Conservation (phyloP, 768 basidiomycete species). For the Tricholoma furcatifolium region DNA sequence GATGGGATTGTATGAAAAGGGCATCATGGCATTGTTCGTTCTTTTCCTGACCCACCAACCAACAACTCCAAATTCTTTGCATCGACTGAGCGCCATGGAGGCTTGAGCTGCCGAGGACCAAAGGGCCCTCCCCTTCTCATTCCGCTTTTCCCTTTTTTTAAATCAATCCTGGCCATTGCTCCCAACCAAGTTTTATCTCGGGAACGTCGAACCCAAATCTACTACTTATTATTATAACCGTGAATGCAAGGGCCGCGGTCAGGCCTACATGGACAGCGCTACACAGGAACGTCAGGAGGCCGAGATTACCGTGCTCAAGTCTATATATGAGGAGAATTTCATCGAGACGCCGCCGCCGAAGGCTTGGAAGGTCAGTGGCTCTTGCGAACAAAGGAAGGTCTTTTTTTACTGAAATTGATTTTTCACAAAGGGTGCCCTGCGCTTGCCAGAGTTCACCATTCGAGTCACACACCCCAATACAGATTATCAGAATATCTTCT, state of each 20-base stretch:
- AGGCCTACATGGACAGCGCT: slow-evolving; percentile 59
- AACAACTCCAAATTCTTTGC: slow-evolving; percentile 4
- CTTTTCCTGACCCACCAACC: slow-evolving; percentile 9
- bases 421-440: slow-evolving; percentile 53
- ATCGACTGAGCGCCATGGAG: slow-evolving; percentile 46
- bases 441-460: slow-evolving; percentile 76
- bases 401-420: slow-evolving; percentile 7
- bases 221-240: slow-evolving; percentile 14
- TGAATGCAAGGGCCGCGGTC: slow-evolving; percentile 19
- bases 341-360: slow-evolving; percentile 70
- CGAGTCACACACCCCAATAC: slow-evolving; percentile 66
- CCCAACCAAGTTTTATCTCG: slow-evolving; percentile 17
- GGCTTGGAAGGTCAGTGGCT: slow-evolving; percentile 71
- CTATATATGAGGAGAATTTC: slow-evolving; percentile 81
- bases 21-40: background rate
- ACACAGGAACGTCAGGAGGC: slow-evolving; percentile 61
- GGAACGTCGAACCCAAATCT: slow-evolving; percentile 21
- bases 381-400: background rate
- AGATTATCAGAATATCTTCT: slow-evolving; percentile 46
- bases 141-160: slow-evolving; percentile 37
- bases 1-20: background rate
- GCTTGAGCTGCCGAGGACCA: slow-evolving; percentile 78
- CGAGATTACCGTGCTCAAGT: slow-evolving; percentile 78
- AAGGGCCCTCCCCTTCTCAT: slow-evolving; percentile 63
- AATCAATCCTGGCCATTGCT: slow-evolving; percentile 11